Conservation (phyloP, 73 alveolate species). For the Urostyla sp. region DNA sequence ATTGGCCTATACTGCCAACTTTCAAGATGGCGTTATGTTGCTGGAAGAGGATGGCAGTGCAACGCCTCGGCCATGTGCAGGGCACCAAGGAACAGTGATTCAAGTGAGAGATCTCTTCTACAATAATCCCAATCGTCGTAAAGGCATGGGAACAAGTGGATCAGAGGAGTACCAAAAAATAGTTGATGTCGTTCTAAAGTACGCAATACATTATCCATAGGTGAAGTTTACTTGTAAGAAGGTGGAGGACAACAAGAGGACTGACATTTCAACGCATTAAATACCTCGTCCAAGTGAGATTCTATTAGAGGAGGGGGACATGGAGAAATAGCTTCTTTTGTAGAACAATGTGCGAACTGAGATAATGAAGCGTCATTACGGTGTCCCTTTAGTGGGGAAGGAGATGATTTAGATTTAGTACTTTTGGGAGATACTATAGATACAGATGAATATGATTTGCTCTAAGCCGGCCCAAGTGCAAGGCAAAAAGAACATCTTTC, state of each 20-base stretch:
- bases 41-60: slow-evolving; percentile 68
- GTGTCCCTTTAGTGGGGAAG: slow-evolving; percentile 19
- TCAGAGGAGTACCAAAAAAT: slow-evolving; percentile 72
- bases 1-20: slow-evolving; percentile 82
- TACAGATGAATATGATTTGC: background rate
- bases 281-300: background rate
- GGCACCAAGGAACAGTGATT: slow-evolving; percentile 76
- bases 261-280: slow-evolving; percentile 34
- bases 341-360: slow-evolving; percentile 36
- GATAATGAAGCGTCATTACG: slow-evolving; percentile 9
- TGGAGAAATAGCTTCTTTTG: background rate
- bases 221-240: slow-evolving; percentile 56
- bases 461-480: slow-evolving; percentile 36
- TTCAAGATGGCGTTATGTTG: slow-evolving; percentile 66
- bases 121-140: slow-evolving; percentile 71
- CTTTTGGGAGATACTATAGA: background rate
- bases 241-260: slow-evolving; percentile 57
- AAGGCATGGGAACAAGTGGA: slow-evolving; percentile 46
- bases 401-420: slow-evolving; percentile 39
- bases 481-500: slow-evolving; percentile 58
- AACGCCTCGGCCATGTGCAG: slow-evolving; percentile 56
- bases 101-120: slow-evolving; percentile 73
- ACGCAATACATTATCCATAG: slow-evolving; percentile 74
- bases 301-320: background rate
- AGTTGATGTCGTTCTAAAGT: slow-evolving; percentile 77